phyloP scores from a whole-genome alignment of 257 asterid species.

The Sherardia arvensis region DNA sequence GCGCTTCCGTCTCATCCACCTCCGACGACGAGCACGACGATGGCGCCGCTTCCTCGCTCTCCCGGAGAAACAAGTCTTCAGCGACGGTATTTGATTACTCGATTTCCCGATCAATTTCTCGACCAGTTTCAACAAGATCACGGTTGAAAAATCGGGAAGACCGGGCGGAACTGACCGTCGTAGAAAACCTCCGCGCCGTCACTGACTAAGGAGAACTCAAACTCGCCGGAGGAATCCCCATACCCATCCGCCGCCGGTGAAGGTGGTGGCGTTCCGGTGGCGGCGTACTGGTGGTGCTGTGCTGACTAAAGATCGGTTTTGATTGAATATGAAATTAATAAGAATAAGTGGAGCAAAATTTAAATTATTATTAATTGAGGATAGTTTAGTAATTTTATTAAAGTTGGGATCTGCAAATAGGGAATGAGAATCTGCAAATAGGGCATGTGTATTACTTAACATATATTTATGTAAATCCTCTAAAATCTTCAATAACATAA shows the following conservation, averaged over 20 bases:
- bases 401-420: no score
- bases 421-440: no score
- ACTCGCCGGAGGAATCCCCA: conserved; percentile 43
- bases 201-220: conserved; percentile 49
- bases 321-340: no score
- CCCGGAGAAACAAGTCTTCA: conserved; percentile 24
- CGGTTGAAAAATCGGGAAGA: conserved; percentile 35
- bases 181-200: conserved; percentile 20
- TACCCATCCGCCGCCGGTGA: conserved; percentile 23
- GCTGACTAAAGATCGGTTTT: no score
- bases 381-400: no score
- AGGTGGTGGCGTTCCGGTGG: conserved; percentile 48
- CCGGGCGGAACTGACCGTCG: conserved; percentile 24
- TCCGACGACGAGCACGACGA: conserved; percentile 49
- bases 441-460: no score
- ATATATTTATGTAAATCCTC: no score
- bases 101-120: no score
- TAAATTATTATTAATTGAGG: no score
- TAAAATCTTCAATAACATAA: no score
- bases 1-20: conserved; percentile 50
- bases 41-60: conserved; percentile 20
- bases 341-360: no score
- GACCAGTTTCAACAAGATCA: conserved; percentile 20
- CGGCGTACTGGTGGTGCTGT: no score
- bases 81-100: conserved; percentile 12